These are phyloP conservation scores for Dendrobium chrysotoxum DNA, from an alignment of 106 monocot genomes.

Conservation along the genomic window DNA sequence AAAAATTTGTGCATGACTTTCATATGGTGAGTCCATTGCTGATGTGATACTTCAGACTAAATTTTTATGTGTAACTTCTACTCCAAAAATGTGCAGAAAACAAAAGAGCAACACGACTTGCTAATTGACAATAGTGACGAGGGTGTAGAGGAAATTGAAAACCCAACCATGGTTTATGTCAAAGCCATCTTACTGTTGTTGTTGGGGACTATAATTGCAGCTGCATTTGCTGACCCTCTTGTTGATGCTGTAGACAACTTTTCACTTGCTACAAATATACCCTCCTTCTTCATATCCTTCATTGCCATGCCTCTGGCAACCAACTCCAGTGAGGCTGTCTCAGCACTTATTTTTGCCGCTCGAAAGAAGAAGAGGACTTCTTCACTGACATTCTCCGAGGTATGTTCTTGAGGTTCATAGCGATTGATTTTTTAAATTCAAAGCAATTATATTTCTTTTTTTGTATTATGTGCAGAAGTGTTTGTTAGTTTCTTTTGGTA, in stretches of 20 bases:
- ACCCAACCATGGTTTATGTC: conserved; percentile 25
- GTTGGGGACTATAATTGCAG: conserved; percentile 57
- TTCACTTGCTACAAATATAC: conserved; percentile 61
- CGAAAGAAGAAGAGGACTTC: conserved; percentile 62
- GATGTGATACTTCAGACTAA: not conserved
- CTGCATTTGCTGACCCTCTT: conserved; percentile 64
- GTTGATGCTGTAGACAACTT: conserved; percentile 76
- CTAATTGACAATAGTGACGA: conserved; percentile 40
- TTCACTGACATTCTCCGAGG: conserved; percentile 81
- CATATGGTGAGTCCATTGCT: conserved; percentile 38
- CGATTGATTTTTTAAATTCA: not conserved
- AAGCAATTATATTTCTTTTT: not conserved
- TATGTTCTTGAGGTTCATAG: conserved; percentile 14
- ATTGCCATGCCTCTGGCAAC: conserved; percentile 78
- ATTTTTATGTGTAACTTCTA: conserved; percentile 1
- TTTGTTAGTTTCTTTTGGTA: not conserved
- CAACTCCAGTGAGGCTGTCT: conserved; percentile 78
- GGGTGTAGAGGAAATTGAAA: conserved; percentile 36
- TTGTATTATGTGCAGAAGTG: not conserved
- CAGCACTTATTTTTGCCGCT: conserved; percentile 70
- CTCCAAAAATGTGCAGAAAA: conserved; percentile 37
- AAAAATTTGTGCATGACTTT: conserved; percentile 58
- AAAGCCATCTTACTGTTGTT: conserved; percentile 54
- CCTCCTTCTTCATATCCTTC: conserved; percentile 78
- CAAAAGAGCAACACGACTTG: conserved; percentile 47